These are phyloP conservation scores for Sodiomyces alkalinus DNA, from an alignment of 2,329 filamentous ascomycete species.

Conservation along the genomic window DNA sequence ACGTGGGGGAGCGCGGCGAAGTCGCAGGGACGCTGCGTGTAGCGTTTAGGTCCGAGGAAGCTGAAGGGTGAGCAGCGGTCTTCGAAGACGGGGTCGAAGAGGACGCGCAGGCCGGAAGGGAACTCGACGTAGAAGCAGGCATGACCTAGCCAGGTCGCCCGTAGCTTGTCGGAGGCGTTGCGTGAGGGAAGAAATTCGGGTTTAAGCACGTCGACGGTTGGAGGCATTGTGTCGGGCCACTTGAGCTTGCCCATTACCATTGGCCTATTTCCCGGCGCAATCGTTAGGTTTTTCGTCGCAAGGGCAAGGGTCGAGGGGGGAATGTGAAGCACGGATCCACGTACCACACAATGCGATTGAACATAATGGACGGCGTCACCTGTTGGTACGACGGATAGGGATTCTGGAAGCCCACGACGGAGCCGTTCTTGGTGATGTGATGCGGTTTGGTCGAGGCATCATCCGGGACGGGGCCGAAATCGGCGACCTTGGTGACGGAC, in stretches of 20 bases:
- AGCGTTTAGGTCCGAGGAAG: conserved; percentile 59
- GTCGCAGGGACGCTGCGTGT: conserved; percentile 60
- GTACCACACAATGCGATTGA: conserved; percentile 21
- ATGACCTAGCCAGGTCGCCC: conserved; percentile 90
- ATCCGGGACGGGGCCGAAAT: conserved; percentile 20
- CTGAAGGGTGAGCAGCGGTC: conserved; percentile 67
- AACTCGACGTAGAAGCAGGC: conserved; percentile 91
- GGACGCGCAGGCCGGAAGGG: conserved; percentile 66
- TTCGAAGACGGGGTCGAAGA: conserved; percentile 91
- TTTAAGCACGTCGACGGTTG: conserved; percentile 50
- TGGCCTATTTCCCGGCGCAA: conserved; percentile 19
- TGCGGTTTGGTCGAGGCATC: conserved; percentile 30
- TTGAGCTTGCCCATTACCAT: conserved; percentile 23
- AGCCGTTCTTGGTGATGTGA: conserved; percentile 27
- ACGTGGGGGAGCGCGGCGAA: conserved; percentile 64
- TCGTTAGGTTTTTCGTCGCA: conserved; percentile 2
- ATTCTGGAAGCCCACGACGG: conserved; percentile 30
- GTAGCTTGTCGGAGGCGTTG: conserved; percentile 40
- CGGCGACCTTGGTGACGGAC: conserved; percentile 18
- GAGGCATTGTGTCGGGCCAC: conserved; percentile 44
- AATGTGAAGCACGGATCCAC: conserved; percentile 4
- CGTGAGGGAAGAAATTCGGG: conserved; percentile 53
- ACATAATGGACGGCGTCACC: conserved; percentile 9
- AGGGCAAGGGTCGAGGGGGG: background rate
- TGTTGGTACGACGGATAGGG: conserved; percentile 29